Conservation (phyloP, 805 yeast species). For the Yarrowia osloensis region DNA sequence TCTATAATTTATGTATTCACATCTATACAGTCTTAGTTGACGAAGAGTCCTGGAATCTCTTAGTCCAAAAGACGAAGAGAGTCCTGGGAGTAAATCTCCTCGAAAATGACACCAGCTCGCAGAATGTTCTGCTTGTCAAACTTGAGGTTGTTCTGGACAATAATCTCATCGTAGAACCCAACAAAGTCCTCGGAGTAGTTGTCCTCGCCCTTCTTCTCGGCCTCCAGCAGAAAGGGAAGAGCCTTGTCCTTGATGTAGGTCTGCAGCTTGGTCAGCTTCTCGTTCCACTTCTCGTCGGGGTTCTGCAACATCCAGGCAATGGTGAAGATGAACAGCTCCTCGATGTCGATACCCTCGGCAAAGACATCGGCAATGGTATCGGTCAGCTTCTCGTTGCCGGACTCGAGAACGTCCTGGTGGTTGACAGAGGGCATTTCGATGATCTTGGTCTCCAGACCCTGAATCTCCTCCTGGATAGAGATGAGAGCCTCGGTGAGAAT, state of each 20-base stretch:
- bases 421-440: background rate
- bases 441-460: background rate
- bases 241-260: constrained; percentile 11
- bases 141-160: constrained; percentile 19
- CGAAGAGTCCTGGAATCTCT: no score
- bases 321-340: constrained; percentile 25
- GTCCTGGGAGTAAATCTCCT: constrained; percentile 26
- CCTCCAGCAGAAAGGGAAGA: constrained; percentile 4
- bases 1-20: constrained; percentile 10
- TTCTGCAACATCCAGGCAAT: constrained; percentile 22
- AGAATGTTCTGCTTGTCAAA: constrained; percentile 19
- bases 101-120: constrained; percentile 26
- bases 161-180: constrained; percentile 13
- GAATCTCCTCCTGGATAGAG: constrained; percentile 20
- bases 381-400: background rate
- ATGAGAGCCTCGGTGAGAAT: constrained; percentile 13
- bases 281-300: constrained; percentile 23
- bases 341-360: constrained; percentile 25
- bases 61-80: background rate
- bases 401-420: constrained; percentile 16
- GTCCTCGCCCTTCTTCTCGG: constrained; percentile 26
- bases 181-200: constrained; percentile 26
- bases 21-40: background rate
- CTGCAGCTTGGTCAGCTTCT: background rate
- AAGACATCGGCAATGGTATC: background rate